phyloP scores from a whole-genome alignment of 148 eudicot species.

The Oxyria digyna region DNA sequence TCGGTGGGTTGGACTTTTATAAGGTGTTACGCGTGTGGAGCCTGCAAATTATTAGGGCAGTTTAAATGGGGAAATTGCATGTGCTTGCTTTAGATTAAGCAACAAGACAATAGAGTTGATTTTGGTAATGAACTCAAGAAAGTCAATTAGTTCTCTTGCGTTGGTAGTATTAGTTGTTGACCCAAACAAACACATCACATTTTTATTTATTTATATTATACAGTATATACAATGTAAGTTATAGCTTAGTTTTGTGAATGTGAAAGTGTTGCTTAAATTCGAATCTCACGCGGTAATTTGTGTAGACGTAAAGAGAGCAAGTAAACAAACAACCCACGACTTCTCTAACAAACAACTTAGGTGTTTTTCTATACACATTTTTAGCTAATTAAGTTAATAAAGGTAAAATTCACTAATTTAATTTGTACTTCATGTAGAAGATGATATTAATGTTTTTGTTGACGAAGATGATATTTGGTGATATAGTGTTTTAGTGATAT shows the following conservation, averaged over 20 bases:
- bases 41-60: not conserved
- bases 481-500: too few relatives aligned
- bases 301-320: not conserved
- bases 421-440: too few relatives aligned
- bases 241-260: not conserved
- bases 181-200: not conserved
- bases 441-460: too few relatives aligned
- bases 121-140: not conserved
- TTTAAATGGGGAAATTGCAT: not conserved
- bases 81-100: slow-evolving; percentile 7
- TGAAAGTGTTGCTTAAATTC: not conserved
- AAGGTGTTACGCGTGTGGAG: not conserved
- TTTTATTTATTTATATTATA: too few relatives aligned
- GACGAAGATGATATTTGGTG: too few relatives aligned
- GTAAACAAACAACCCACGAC: not conserved
- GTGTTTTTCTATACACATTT: too few relatives aligned
- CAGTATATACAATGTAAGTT: not conserved
- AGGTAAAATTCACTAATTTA: too few relatives aligned
- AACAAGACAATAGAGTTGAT: slow-evolving; percentile 1
- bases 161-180: slow-evolving; percentile 2
- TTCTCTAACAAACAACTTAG: not conserved
- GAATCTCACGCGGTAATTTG: not conserved
- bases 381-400: too few relatives aligned
- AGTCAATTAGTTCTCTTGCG: not conserved
- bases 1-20: not conserved